phyloP scores from a whole-genome alignment of 306 rosid species.

The Adenanthera pavonina region DNA sequence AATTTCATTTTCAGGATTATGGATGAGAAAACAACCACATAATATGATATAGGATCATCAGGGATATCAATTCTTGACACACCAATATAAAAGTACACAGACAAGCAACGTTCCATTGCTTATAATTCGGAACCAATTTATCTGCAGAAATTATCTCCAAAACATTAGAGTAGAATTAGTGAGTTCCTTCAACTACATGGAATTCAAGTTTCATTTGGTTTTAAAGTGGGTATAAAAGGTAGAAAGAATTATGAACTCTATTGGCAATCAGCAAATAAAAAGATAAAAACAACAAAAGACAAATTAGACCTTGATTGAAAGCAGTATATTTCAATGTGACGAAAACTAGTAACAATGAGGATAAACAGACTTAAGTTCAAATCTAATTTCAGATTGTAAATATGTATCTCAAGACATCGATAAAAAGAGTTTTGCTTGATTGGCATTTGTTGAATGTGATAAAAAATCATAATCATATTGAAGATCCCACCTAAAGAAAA shows the following conservation, averaged over 20 bases:
- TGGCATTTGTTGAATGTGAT: constrained; percentile 5
- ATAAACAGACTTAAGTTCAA: constrained; percentile 19
- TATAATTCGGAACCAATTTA: constrained; percentile 31
- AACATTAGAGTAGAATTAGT: constrained; percentile 10
- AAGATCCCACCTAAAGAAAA: constrained; percentile 21
- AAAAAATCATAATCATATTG: neutral
- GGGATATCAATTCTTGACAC: constrained; percentile 5
- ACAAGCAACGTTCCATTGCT: constrained; percentile 18
- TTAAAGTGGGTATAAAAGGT: constrained; percentile 6
- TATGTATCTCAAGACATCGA: constrained; percentile 19
- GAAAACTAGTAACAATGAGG: neutral
- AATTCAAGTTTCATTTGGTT: constrained; percentile 29
- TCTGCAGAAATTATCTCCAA: constrained; percentile 20
- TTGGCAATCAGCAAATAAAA: neutral
- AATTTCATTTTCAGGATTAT: constrained; percentile 16
- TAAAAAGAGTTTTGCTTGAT: constrained; percentile 1
- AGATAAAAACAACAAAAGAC: neutral
- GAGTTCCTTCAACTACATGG: neutral
- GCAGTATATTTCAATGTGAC: neutral
- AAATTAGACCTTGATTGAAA: neutral
- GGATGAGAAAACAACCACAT: constrained; percentile 29
- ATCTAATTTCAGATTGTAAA: neutral
- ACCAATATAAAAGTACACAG: constrained; percentile 28
- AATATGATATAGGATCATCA: constrained; percentile 37
- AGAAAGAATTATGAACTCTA: constrained; percentile 22